phyloP scores from a whole-genome alignment of 345 rosid species.

The Corymbia maculata region DNA sequence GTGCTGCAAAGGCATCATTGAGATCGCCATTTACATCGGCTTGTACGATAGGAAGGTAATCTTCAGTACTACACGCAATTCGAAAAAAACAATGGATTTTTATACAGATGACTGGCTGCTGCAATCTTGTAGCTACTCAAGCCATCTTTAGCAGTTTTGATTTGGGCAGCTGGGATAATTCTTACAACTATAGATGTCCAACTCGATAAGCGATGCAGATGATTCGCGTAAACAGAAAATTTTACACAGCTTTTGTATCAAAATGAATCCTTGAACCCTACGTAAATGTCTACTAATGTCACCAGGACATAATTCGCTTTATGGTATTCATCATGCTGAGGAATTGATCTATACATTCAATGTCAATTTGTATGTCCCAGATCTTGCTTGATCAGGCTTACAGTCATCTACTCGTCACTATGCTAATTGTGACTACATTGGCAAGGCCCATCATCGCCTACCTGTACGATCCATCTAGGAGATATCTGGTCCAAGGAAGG shows the following conservation, averaged over 20 bases:
- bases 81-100: background rate
- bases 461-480: conserved; percentile 24
- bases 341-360: background rate
- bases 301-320: background rate
- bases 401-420: background rate
- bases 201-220: background rate
- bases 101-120: background rate
- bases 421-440: conserved; percentile 7
- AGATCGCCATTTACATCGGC: conserved; percentile 1
- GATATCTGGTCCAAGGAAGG: conserved; percentile 9
- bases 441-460: conserved; percentile 3
- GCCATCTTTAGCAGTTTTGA: background rate
- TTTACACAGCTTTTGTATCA: background rate
- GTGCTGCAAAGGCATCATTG: conserved; percentile 21
- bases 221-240: background rate
- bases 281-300: background rate
- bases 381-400: background rate
- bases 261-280: background rate
- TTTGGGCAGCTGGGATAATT: background rate
- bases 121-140: background rate
- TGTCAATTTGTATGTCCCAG: background rate
- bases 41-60: conserved; percentile 5
- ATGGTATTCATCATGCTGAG: background rate
- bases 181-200: background rate
- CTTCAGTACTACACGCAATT: background rate